phyloP scores from a whole-genome alignment of 768 basidiomycete genomes.

The Hemileccinum impolitum region DNA sequence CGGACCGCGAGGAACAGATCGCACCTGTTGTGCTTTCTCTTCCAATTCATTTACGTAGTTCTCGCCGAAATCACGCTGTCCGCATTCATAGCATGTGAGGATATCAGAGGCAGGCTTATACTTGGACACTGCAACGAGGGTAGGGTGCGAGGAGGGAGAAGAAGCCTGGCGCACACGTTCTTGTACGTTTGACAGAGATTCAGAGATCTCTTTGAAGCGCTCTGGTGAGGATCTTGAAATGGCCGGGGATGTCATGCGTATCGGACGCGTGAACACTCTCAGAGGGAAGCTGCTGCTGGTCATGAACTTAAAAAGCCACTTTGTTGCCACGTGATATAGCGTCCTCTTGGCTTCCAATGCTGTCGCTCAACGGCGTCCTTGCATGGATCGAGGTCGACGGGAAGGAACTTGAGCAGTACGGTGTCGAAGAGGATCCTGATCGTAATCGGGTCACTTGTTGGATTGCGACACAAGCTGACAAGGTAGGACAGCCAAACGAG shows the following conservation, averaged over 20 bases:
- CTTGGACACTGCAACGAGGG: constrained; percentile 89
- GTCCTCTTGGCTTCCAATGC: constrained; percentile 13
- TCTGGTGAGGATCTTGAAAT: constrained; percentile 31
- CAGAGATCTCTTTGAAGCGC: constrained; percentile 49
- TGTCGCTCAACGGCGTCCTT: constrained; percentile 17
- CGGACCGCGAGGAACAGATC: constrained; percentile 17
- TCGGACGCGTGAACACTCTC: constrained; percentile 1
- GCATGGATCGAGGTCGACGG: constrained; percentile 31
- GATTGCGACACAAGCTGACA: constrained; percentile 25
- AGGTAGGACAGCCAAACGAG: constrained; percentile 16
- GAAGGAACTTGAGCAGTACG: constrained; percentile 23
- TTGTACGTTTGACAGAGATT: constrained; percentile 52
- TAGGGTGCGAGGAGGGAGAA: constrained; percentile 26
- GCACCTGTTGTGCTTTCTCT: constrained; percentile 75
- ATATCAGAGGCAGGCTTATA: constrained; percentile 89
- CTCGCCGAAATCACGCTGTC: constrained; percentile 93
- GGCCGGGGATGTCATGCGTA: constrained; percentile 18
- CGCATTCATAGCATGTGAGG: constrained; percentile 72
- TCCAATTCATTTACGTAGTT: constrained; percentile 95
- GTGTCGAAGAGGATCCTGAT: constrained; percentile 16
- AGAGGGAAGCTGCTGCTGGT: background rate
- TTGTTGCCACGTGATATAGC: constrained; percentile 19
- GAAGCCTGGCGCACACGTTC: constrained; percentile 41
- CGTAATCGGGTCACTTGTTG: constrained; percentile 26
- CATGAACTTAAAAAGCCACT: constrained; percentile 1